Evolutionary conservation across 192 early-diverging fungal genomes (phyloP), one percentile per base, ranked within the genome.

Genomic region (Coemansia sp.): DNA sequence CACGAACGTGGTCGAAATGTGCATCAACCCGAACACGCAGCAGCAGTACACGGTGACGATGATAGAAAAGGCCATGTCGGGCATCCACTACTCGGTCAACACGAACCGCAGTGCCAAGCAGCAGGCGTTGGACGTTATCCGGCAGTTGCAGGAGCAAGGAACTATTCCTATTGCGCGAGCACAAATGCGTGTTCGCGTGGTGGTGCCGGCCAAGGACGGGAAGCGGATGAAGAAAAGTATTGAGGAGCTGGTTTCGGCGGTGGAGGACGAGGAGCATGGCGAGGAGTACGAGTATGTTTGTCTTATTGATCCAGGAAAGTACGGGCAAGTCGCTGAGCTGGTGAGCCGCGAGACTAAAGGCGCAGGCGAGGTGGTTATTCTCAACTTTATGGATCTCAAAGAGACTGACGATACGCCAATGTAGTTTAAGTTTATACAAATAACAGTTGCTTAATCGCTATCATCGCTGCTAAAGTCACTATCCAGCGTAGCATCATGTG

Each of bases 41-140:
- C 84, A 94, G 59, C 94, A 95, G 0, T 96, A 99, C 60, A 93
- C 97, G 0, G 92, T 94, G 54, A 92, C 94, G 17, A 97, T 98
- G 90, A 96, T 99, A 57, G 97, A 99, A 81, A 97, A 98, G 83
- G 89, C 94, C 35, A 94, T 99, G 92, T 79, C 82, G 1, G 96
- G 98, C 59, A 79, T 99, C 24, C 96, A 98, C 65, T 89, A 93
- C 62, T 91, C 88, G 55, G 86, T 97, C 62, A 93, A 97, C 70
- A 88, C 91, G 4, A 96, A 92, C 62, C 80, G 86, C 21, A 91
- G 85, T 60, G 88, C 93, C 14, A 99, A 99, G 73, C 71, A 73
- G 66, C 74, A 89, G 79, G 95, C 97, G 29, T 74, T 98, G 60
- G 95, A 99, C 39, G 93, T 95, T 11, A 98, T 99, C 56, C 91